Percentiles rank a stretch among this genome's conserved stretches.
Conservation (phyloP, 768 basidiomycete genomes). For the Podaxis sp. region DNA sequence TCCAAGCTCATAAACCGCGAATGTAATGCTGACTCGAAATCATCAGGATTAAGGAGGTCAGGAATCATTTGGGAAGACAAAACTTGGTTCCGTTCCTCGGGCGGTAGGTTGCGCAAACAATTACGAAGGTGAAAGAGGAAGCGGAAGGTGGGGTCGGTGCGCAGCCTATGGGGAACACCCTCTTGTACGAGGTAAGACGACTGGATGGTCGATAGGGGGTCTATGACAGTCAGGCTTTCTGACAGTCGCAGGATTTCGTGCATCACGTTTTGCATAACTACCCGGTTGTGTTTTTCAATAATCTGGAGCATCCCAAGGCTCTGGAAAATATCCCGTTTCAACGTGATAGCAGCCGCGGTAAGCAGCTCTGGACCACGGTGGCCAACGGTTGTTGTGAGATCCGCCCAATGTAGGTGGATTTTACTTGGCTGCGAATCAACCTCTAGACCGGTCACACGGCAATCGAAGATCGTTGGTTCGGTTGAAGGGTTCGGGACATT, state of each 20-base stretch:
- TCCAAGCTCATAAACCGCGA: conserved; percentile 31
- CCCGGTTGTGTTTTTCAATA: conserved; percentile 29
- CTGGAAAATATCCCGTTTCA: conserved; percentile 26
- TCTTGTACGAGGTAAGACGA: conserved; percentile 82
- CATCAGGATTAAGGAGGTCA: conserved; percentile 24
- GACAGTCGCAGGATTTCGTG: conserved; percentile 51
- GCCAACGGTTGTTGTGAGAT: conserved; percentile 30
- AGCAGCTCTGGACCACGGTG: conserved; percentile 44
- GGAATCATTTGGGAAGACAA: conserved; percentile 6
- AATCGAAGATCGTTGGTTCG: conserved; percentile 28
- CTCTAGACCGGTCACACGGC: conserved; percentile 18
- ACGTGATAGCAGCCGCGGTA: conserved; percentile 31
- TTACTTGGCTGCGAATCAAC: conserved; percentile 16
- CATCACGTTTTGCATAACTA: conserved; percentile 40
- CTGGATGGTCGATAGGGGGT: conserved; percentile 81
- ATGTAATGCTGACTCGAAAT: conserved; percentile 36
- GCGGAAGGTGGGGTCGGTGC: conserved; percentile 70
- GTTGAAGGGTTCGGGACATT: conserved; percentile 25
- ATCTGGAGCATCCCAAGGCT: conserved; percentile 25
- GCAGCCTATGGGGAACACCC: conserved; percentile 65
- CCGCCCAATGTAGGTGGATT: conserved; percentile 18
- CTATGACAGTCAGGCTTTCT: conserved; percentile 51
- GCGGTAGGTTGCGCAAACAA: conserved; percentile 48
- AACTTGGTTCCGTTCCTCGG: conserved; percentile 26
- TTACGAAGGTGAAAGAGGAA: conserved; percentile 79